A percentile compares a stretch with the other conserved stretches of the same genome.
These are phyloP conservation scores for Rhipidocladum racemiflorum DNA, from an alignment of 176 grass and related monocot genomes.

Conservation along the genomic window DNA sequence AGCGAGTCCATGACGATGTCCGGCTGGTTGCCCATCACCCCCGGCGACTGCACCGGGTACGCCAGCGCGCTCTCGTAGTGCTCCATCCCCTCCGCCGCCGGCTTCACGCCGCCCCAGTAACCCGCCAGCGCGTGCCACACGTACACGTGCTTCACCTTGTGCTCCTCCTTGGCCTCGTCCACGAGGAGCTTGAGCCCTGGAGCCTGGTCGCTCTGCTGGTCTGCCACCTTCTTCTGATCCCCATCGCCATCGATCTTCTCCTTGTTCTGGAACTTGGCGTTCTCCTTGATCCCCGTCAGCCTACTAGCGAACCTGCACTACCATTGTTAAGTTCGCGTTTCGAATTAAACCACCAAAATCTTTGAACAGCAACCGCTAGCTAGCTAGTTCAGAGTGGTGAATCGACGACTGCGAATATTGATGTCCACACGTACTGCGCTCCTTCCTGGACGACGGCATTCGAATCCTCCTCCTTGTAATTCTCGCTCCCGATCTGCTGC, in stretches of 20 bases:
- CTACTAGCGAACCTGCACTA: conserved; percentile 41
- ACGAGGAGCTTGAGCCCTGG: conserved; percentile 38
- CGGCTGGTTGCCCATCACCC: conserved; percentile 55
- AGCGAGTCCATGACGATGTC: conserved; percentile 51
- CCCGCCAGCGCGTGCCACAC: conserved; percentile 55
- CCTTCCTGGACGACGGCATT: conserved; percentile 45
- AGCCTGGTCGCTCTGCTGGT: not conserved
- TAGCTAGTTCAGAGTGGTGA: too few species aligned
- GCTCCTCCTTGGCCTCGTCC: conserved; percentile 41
- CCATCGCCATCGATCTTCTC: not conserved
- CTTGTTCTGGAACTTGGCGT: conserved; percentile 54
- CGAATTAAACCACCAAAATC: too few species aligned
- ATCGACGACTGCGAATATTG: not conserved
- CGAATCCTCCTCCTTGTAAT: not conserved
- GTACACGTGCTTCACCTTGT: conserved; percentile 51
- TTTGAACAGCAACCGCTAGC: too few species aligned
- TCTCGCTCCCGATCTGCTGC: conserved; percentile 50
- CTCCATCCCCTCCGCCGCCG: conserved; percentile 49
- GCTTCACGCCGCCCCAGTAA: conserved; percentile 30
- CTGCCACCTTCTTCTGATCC: not conserved
- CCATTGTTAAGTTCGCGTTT: not conserved
- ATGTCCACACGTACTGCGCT: conserved; percentile 39
- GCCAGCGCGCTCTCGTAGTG: conserved; percentile 45
- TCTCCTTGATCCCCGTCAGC: conserved; percentile 54
- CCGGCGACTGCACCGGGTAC: conserved; percentile 49